These are phyloP conservation scores for Chlorella ohadii DNA, from an alignment of 139 green algal species.

Conservation along the genomic window DNA sequence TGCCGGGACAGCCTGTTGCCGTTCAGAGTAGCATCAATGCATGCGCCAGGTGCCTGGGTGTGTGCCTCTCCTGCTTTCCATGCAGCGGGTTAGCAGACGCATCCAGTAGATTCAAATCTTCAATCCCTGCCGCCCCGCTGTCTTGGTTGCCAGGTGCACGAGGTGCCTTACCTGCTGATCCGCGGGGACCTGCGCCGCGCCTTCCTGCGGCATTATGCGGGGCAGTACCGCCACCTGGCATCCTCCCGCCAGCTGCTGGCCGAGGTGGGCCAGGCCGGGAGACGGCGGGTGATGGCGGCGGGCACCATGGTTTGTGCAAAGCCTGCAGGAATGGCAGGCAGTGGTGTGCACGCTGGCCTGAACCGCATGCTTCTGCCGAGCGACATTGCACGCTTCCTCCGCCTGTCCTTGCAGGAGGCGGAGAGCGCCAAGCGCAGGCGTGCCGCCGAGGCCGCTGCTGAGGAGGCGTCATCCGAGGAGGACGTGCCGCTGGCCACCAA, in stretches of 20 bases:
- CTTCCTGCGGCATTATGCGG: constrained; percentile 29
- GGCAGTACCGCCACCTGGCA: constrained; percentile 17
- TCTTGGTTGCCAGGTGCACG: no score
- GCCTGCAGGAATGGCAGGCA: no score
- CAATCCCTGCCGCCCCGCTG: no score
- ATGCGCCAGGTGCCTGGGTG: no score
- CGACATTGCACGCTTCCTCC: no score
- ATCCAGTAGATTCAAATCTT: no score
- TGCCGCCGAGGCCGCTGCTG: background rate
- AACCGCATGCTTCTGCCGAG: no score
- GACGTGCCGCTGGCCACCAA: constrained; percentile 6
- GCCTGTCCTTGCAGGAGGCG: background rate
- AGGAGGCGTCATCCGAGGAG: background rate
- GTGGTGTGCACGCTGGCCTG: no score
- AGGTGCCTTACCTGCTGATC: background rate
- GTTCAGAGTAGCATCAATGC: no score
- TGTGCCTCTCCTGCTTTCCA: no score
- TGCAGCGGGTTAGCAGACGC: no score
- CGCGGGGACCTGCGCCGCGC: background rate
- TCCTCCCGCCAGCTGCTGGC: constrained; percentile 30
- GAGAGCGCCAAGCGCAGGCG: background rate
- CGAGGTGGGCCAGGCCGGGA: background rate
- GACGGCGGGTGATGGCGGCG: background rate
- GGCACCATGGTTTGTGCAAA: background rate
- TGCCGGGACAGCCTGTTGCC: no score